phyloP scores from a whole-genome alignment of 1,139 yeast genomes.

The Saccharomyces hybrid region DNA sequence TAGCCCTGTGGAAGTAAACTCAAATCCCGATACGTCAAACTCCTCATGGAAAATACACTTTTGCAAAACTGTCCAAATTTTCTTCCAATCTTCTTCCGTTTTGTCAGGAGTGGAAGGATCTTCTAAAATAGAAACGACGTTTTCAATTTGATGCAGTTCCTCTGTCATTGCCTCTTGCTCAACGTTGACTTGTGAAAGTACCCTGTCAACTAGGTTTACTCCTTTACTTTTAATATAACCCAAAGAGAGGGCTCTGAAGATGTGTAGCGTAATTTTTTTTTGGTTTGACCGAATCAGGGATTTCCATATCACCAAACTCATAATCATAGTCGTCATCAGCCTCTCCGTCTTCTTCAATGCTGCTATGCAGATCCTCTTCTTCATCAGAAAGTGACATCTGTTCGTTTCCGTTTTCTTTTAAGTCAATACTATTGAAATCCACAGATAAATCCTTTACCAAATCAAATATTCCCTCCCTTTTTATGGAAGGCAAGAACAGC shows the following conservation, averaged over 20 bases:
- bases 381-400: constrained; percentile 11
- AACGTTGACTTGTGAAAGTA: constrained; percentile 13
- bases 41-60: constrained; percentile 30
- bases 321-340: constrained; percentile 30
- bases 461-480: constrained; percentile 67
- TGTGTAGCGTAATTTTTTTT: constrained; percentile 17
- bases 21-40: constrained; percentile 59
- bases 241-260: constrained; percentile 15
- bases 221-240: constrained; percentile 11
- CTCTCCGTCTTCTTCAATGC: constrained; percentile 20
- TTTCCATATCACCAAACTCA: constrained; percentile 21
- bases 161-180: constrained; percentile 24
- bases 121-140: constrained; percentile 13
- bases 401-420: constrained; percentile 18
- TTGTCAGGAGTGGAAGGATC: constrained; percentile 13
- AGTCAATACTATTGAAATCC: constrained; percentile 14
- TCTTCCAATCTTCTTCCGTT: constrained; percentile 38
- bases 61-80: constrained; percentile 43
- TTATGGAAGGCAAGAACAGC: constrained; percentile 39
- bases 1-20: constrained; percentile 63
- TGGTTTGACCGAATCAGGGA: constrained; percentile 23
- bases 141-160: constrained; percentile 27
- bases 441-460: constrained; percentile 10
- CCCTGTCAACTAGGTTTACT: constrained; percentile 8
- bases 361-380: constrained; percentile 17